A percentile compares a stretch with the other conserved stretches of the same genome.
These are phyloP conservation scores for Picochlorum sp. DNA, from an alignment of 139 green algal genomes.

Conservation along the genomic window DNA sequence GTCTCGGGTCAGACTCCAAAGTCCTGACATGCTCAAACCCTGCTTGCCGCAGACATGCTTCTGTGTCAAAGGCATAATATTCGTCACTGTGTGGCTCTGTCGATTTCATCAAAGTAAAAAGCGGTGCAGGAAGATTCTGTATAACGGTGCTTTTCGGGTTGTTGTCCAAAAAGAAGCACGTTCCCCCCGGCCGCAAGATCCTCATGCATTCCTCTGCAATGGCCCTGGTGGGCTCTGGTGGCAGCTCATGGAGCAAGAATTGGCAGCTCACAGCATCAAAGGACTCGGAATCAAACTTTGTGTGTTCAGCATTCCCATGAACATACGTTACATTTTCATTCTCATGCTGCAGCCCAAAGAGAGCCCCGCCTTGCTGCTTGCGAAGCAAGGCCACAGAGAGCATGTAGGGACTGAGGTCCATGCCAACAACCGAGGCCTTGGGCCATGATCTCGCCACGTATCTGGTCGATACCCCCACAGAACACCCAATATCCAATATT, in stretches of 20 bases:
- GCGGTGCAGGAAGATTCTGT: slow-evolving; percentile 67
- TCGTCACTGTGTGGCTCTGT: slow-evolving; percentile 68
- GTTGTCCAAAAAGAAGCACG: slow-evolving; percentile 71
- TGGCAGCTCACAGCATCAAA: slow-evolving; percentile 65
- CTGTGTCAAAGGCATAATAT: slow-evolving; percentile 66
- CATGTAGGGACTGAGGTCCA: slow-evolving; percentile 82
- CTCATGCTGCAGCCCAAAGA: background rate
- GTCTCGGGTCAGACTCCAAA: slow-evolving; percentile 58
- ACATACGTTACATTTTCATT: slow-evolving; percentile 49
- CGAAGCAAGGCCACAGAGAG: slow-evolving; percentile 73
- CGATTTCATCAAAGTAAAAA: slow-evolving; percentile 83
- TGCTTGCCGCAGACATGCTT: slow-evolving; percentile 35
- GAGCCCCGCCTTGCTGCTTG: slow-evolving; percentile 29
- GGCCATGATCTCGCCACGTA: slow-evolving; percentile 52
- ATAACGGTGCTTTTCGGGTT: slow-evolving; percentile 62
- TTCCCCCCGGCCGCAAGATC: slow-evolving; percentile 61
- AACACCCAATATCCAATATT: slow-evolving; percentile 80
- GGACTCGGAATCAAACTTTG: slow-evolving; percentile 37
- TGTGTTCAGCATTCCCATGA: slow-evolving; percentile 57
- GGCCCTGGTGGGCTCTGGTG: slow-evolving; percentile 20
- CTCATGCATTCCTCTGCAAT: slow-evolving; percentile 46
- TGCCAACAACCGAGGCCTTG: slow-evolving; percentile 40
- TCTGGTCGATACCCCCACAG: slow-evolving; percentile 62
- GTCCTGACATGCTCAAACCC: slow-evolving; percentile 62
- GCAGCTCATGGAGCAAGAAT: slow-evolving; percentile 84